A percentile compares a stretch with the other conserved stretches of the same genome.
Evolutionary conservation across 2,329 filamentous ascomycete genomes (phyloP).

Genomic region (Verticillium nonalfalfae): DNA sequence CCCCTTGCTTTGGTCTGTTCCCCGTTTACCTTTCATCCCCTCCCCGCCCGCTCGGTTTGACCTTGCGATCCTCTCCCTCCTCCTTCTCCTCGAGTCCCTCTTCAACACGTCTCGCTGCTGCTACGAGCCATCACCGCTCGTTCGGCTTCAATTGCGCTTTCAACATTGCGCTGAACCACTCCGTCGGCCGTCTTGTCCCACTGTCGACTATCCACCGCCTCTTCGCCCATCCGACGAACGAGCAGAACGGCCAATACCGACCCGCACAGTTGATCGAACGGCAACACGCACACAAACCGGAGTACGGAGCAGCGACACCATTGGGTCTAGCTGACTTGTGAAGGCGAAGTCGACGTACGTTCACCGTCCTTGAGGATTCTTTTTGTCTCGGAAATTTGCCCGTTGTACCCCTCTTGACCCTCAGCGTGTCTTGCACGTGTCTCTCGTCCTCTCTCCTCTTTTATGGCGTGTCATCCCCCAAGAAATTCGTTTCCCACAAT

Average conservation of each 20-base stretch:
- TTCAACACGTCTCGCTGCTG: neutral
- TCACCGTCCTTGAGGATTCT: neutral
- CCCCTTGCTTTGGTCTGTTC: neutral
- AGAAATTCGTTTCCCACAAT: neutral
- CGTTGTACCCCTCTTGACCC: neutral
- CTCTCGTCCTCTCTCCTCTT: too few relatives aligned
- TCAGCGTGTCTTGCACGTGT: neutral
- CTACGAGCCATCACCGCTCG: neutral
- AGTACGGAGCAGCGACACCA: neutral
- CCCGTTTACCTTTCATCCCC: neutral
- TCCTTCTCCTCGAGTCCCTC: neutral
- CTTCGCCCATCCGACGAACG: neutral
- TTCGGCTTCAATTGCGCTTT: neutral
- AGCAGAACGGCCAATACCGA: neutral
- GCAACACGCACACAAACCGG: neutral
- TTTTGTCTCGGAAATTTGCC: neutral
- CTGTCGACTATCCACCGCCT: neutral
- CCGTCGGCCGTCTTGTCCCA: neutral
- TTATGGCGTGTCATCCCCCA: neutral
- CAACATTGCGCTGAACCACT: neutral
- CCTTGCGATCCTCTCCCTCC: neutral
- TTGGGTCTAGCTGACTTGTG: neutral
- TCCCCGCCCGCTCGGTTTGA: neutral
- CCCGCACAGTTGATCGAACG: neutral
- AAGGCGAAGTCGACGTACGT: neutral